Conservation (phyloP, 176 grass and related monocot species). For the Carex cristatella region DNA sequence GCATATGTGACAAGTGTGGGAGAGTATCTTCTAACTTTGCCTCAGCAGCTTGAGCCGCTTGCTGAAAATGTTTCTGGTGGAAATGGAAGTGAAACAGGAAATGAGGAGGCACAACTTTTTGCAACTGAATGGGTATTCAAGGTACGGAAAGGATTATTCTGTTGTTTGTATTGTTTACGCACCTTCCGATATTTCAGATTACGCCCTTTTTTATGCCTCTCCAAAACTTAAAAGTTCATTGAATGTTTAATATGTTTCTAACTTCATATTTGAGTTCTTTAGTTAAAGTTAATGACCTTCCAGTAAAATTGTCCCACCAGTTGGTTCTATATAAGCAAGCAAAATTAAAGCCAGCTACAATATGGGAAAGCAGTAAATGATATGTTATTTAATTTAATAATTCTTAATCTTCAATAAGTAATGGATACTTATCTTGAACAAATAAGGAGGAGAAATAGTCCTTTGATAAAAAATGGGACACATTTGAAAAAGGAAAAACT, state of each 20-base stretch:
- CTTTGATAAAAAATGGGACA: background rate
- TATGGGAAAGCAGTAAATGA: background rate
- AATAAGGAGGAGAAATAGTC: background rate
- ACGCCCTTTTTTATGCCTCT: background rate
- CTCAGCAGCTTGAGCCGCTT: conserved; percentile 89
- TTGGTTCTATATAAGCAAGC: background rate
- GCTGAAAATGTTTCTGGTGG: conserved; percentile 67
- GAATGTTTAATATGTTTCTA: background rate
- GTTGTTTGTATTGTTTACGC: background rate
- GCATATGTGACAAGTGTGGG: conserved; percentile 82
- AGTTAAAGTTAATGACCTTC: background rate
- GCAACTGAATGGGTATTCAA: conserved; percentile 98
- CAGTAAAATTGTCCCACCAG: background rate
- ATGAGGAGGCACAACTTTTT: conserved; percentile 94
- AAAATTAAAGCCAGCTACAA: background rate
- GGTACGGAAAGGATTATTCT: conserved; percentile 31
- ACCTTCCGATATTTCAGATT: background rate
- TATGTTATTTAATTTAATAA: background rate
- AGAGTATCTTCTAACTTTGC: conserved; percentile 97
- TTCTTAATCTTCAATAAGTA: background rate
- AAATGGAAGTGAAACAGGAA: conserved; percentile 44
- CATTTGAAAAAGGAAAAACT: background rate
- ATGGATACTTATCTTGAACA: background rate
- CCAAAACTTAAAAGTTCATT: background rate
- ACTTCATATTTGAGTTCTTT: background rate